Base-by-base conservation (phyloP, 2,329 filamentous ascomycete genomes). In the Mycosphaerelloides madeirae region DNA sequence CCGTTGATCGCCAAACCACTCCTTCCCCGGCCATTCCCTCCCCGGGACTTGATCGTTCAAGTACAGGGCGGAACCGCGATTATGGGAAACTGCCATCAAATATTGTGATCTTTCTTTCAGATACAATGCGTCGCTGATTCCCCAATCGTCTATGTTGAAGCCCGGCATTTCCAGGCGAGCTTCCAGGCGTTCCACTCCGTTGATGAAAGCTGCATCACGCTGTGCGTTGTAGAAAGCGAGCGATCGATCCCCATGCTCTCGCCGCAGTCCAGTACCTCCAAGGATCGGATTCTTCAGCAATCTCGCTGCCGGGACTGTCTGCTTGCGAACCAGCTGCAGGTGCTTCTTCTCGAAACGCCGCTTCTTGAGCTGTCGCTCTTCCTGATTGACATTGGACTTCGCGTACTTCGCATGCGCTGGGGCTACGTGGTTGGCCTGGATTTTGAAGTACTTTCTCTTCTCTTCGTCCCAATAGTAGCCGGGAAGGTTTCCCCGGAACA, bases 401-500 rank as follows among this genome's bases (percentile, higher is more conserved):
- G 68, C 65, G 53, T 75, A 71, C 45, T 68, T 70, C 3, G 64
- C 56, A 6, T 55, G 55, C 9, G 51, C 42, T 32, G 65, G 55
- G 29, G 64, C 59, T 38, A 58, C 41, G 60, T 68, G 64, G 20
- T 67, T 60, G 13, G 63, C 60, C 41, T 68, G 64, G 16, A 76
- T 68, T 29, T 65, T 66, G 63, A 76, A 76, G 56, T 76, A 76
- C 47, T 74, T 75, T 38, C 65, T 63, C 58, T 72, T 75, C 31
- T 71, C 68, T 28, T 58, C 51, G 49, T 76, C 68, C 20, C 28
- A 75, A 54, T 73, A 74, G 48, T 67, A 74, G 28, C 73, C 73
- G 3, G 72, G 72, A n/a, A 75, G 65, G 29, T 66, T 55, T 43
- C 64, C 63, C 25, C 63, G 58, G 46, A 68, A 65, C 68, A 69